phyloP scores from a whole-genome alignment of 139 green algal genomes.

The Nannochloris sp. region DNA sequence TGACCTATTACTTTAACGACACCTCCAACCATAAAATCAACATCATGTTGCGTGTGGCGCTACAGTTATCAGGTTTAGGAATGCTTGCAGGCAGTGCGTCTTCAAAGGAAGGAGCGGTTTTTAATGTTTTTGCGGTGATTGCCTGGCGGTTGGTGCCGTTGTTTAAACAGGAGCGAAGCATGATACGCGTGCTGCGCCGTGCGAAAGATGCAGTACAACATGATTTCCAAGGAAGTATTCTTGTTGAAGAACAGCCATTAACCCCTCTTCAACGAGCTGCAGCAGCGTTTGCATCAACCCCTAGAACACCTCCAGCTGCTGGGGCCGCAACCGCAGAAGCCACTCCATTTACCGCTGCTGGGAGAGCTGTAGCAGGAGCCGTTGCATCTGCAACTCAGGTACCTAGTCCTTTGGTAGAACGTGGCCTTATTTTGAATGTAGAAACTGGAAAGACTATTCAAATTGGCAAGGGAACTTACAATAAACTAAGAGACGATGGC shows the following conservation, averaged over 20 bases:
- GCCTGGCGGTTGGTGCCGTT: neutral
- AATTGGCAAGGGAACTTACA: conserved; percentile 52
- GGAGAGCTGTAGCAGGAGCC: no score
- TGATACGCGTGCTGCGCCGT: neutral
- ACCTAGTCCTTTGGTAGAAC: conserved; percentile 36
- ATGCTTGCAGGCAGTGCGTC: neutral
- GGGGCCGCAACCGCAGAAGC: neutral
- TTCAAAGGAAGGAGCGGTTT: neutral
- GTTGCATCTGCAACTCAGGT: no score
- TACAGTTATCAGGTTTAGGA: conserved; percentile 43
- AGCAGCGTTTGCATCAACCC: neutral
- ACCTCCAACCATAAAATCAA: conserved; percentile 37
- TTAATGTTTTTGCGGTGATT: neutral
- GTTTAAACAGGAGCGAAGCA: neutral
- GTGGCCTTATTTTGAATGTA: conserved; percentile 38
- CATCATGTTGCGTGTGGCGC: conserved; percentile 42
- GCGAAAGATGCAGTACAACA: neutral
- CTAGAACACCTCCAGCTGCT: neutral
- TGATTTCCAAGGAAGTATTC: neutral
- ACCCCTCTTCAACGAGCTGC: neutral
- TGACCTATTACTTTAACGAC: conserved; percentile 63
- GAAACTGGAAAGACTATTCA: conserved; percentile 36
- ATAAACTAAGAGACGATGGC: conserved; percentile 29
- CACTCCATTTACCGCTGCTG: no score
- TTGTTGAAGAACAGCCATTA: no score